Evolutionary conservation across 2,329 filamentous ascomycete species (phyloP).

Genomic region (Aspergillus fijiensis): DNA sequence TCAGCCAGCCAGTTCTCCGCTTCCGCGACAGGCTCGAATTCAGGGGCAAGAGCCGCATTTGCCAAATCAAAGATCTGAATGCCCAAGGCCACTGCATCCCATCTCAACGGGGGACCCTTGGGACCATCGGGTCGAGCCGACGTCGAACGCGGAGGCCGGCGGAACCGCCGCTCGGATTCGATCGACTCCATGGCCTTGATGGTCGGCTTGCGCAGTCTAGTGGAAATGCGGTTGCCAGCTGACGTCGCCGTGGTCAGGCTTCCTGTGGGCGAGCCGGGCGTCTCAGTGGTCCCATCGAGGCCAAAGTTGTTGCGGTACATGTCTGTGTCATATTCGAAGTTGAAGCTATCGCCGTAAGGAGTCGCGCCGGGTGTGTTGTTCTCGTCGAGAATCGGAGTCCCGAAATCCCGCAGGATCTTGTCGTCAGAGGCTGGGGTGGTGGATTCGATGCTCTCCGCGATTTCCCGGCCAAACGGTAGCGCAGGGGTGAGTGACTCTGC

Average conservation of each 20-base stretch:
- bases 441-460: slow-evolving; percentile 12
- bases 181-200: slow-evolving; percentile 21
- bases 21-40: slow-evolving; percentile 13
- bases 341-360: slow-evolving; percentile 10
- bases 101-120: not conserved
- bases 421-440: slow-evolving; percentile 15
- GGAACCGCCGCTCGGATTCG: slow-evolving; percentile 21
- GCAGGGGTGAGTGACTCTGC: not conserved
- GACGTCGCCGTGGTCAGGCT: slow-evolving; percentile 21
- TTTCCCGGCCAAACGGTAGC: slow-evolving; percentile 8
- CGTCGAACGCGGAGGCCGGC: slow-evolving; percentile 13
- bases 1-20: slow-evolving; percentile 18
- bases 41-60: slow-evolving; percentile 15
- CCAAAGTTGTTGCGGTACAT: slow-evolving; percentile 24
- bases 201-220: slow-evolving; percentile 23
- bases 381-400: not conserved
- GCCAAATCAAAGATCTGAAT: slow-evolving; percentile 20
- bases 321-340: slow-evolving; percentile 23
- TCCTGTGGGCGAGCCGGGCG: slow-evolving; percentile 18
- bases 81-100: slow-evolving; percentile 11
- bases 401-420: not conserved
- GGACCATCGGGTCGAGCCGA: slow-evolving; percentile 13
- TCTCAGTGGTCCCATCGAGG: slow-evolving; percentile 22
- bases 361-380: not conserved
- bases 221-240: slow-evolving; percentile 16